Evolutionary conservation across 345 rosid species (phyloP).

Genomic region (Limnanthes douglasii): DNA sequence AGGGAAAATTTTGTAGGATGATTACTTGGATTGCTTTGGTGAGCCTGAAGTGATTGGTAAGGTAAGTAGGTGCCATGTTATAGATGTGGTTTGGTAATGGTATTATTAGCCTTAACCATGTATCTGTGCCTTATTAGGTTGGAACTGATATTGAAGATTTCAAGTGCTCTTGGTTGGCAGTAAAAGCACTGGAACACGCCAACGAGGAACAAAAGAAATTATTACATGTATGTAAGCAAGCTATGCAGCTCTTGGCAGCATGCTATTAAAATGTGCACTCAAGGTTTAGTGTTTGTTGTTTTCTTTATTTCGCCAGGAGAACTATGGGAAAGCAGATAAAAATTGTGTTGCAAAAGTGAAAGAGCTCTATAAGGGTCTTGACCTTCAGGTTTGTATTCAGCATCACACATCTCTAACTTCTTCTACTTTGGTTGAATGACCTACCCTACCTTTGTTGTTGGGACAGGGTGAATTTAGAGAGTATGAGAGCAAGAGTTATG

Average conservation of each 20-base stretch:
- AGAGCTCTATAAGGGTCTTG: slow-evolving; percentile 17
- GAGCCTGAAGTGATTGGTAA: slow-evolving; percentile 25
- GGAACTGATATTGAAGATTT: slow-evolving; percentile 23
- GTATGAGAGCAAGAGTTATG: slow-evolving; percentile 21
- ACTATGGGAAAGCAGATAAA: slow-evolving; percentile 22
- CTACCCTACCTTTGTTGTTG: slow-evolving; percentile 8
- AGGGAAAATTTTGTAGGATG: slow-evolving; percentile 18
- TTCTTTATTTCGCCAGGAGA: slow-evolving; percentile 18
- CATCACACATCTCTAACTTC: neutral
- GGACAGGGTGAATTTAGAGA: slow-evolving; percentile 14
- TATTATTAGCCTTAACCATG: neutral
- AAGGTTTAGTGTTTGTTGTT: neutral
- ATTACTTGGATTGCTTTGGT: slow-evolving; percentile 31
- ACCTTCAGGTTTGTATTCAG: slow-evolving; percentile 18
- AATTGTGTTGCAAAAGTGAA: slow-evolving; percentile 17
- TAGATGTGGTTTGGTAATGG: neutral
- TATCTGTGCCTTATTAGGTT: slow-evolving; percentile 4
- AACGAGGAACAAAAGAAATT: slow-evolving; percentile 16
- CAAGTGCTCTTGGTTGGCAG: slow-evolving; percentile 35
- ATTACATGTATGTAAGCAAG: slow-evolving; percentile 7
- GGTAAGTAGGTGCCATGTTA: slow-evolving; percentile 17
- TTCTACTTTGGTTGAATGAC: neutral
- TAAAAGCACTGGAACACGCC: slow-evolving; percentile 16
- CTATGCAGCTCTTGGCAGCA: too few relatives aligned
- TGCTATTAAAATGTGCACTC: neutral